Base-by-base conservation (phyloP, 1,139 yeast genomes). In the Wickerhamiella infanticola region DNA sequence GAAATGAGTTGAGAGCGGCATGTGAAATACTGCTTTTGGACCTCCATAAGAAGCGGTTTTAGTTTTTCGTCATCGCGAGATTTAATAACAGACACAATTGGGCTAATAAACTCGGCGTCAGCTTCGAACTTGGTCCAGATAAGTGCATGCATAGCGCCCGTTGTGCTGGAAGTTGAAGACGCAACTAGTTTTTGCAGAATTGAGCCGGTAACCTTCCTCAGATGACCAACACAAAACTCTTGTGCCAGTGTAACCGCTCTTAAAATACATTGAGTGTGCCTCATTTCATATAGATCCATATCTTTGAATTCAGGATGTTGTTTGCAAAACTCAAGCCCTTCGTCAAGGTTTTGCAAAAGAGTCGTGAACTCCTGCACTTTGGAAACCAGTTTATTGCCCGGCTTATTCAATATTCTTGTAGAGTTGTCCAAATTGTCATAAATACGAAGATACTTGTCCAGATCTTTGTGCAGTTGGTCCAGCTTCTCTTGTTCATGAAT, bases 201-300 rank as follows among this genome's bases (percentile, higher is more conserved):
- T 2, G 46, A 33, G 23, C 39, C 26, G 6, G 49, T 39, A 3
- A 47, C 35, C 4, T 44, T 42, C 9, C 53, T 47, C 39, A 55
- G 46, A 24, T 47, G 49, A 35, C 49, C 49, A 1, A 71, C 70
- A 48, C 83, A 65, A 58, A 77, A 83, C 54, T 80, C 82, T 52
- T 80, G 74, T 24, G 85, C 74, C 52, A 90, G 67, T 0, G 94
- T 77, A 47, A 86, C 69, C 0, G 94, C 79, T 49, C 95, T 72
- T 1, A 93, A 79, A 74, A 86, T 72, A 57, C 95, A 84, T 55
- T 84, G 94, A 50, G 85, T 73, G 63, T 83, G 84, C 50, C 90
- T 71, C 53, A 79, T 75, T 41, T 73, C 73, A 60, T 84, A 86
- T 3, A 75, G 58, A 35, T 80, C 94, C 18, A 77, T 68, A 49